These are phyloP conservation scores for Melastoma malabathricum DNA, from an alignment of 345 rosid species.

Conservation along the genomic window DNA sequence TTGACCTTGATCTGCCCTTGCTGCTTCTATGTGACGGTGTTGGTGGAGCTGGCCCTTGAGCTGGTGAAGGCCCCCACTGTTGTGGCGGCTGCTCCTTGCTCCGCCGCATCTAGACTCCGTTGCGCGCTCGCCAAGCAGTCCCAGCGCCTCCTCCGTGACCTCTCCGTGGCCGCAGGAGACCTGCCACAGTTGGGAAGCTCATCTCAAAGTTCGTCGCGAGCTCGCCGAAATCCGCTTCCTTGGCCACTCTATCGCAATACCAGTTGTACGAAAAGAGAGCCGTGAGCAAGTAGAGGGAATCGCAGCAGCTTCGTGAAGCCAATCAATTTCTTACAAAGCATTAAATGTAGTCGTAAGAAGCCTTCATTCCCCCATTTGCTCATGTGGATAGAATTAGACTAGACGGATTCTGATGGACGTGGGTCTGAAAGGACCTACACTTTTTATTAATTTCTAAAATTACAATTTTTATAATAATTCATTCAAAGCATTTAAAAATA, in stretches of 20 bases:
- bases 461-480: no score
- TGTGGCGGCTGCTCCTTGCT: slow-evolving; percentile 3
- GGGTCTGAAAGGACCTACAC: no score
- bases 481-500: no score
- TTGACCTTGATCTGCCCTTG: slow-evolving; percentile 60
- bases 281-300: no score
- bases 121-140: slow-evolving; percentile 41
- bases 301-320: no score
- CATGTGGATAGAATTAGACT: no score
- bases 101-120: slow-evolving; percentile 2
- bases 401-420: no score
- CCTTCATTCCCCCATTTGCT: no score
- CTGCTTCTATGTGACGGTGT: slow-evolving; percentile 46
- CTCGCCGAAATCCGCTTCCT: slow-evolving; percentile 50
- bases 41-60: slow-evolving; percentile 50
- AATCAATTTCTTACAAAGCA: no score
- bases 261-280: no score
- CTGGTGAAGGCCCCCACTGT: slow-evolving; percentile 48
- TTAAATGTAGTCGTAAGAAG: no score
- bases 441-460: no score
- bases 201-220: slow-evolving; percentile 66
- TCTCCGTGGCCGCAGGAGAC: slow-evolving; percentile 30
- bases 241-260: slow-evolving; percentile 57
- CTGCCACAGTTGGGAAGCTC: slow-evolving; percentile 31
- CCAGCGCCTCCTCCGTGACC: slow-evolving; percentile 36